Percentiles rank a stretch among this genome's conserved stretches.
phyloP scores from a whole-genome alignment of 495 filamentous ascomycete genomes.

The Stereocaulon alpinum region DNA sequence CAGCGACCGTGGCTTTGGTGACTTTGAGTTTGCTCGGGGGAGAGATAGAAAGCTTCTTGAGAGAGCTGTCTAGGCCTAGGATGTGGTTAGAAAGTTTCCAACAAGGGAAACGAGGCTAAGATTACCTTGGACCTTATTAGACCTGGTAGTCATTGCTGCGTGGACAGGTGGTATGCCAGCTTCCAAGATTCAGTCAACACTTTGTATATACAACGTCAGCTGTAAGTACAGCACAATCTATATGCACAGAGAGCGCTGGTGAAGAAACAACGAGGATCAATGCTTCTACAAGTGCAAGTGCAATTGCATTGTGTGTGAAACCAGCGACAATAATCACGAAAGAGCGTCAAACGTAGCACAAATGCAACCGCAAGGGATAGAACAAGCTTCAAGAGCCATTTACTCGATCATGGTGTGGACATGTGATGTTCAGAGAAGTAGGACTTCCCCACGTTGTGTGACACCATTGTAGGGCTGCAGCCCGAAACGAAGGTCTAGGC shows the following conservation, averaged over 20 bases:
- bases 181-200: too few relatives aligned
- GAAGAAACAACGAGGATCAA: too few relatives aligned
- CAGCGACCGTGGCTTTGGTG: slow-evolving; percentile 45
- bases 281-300: not conserved
- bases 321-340: not conserved
- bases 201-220: too few relatives aligned
- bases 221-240: too few relatives aligned
- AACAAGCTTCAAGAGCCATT: not conserved
- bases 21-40: slow-evolving; percentile 24
- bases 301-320: not conserved
- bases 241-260: too few relatives aligned
- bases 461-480: too few relatives aligned
- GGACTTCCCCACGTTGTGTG: not conserved
- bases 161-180: not conserved
- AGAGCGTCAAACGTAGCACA: not conserved
- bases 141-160: slow-evolving; percentile 6
- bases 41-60: slow-evolving; percentile 36
- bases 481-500: not conserved
- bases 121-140: slow-evolving; percentile 1
- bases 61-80: slow-evolving; percentile 36
- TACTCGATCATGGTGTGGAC: not conserved
- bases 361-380: not conserved
- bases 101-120: too few relatives aligned
- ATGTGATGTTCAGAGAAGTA: not conserved
- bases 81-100: not conserved